Percentiles rank a stretch among this genome's conserved stretches.
These are phyloP conservation scores for Naumovozyma baii DNA, from an alignment of 805 yeast species.

Conservation along the genomic window DNA sequence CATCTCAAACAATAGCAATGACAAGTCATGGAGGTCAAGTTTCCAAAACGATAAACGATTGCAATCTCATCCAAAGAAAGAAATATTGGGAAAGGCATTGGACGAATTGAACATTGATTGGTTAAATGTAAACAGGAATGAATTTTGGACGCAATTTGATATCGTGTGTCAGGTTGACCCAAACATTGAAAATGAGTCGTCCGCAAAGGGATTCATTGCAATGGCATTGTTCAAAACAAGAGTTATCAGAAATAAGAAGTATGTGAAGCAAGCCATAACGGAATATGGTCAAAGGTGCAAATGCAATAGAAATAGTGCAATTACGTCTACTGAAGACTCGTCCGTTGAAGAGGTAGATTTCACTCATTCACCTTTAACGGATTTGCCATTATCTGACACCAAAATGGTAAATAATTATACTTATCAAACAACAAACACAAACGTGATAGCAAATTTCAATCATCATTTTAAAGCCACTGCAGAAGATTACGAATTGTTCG, in stretches of 20 bases:
- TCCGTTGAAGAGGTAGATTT: neutral
- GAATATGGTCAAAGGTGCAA: slow-evolving; percentile 10
- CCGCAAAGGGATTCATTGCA: slow-evolving; percentile 17
- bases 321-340: neutral
- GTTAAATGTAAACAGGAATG: slow-evolving; percentile 9
- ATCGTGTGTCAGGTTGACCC: slow-evolving; percentile 2
- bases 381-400: no score
- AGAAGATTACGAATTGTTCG: slow-evolving; percentile 24
- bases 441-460: slow-evolving; percentile 19
- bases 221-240: slow-evolving; percentile 18
- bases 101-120: slow-evolving; percentile 17
- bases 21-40: slow-evolving; percentile 3
- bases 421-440: slow-evolving; percentile 12
- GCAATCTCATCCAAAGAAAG: slow-evolving; percentile 5
- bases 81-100: slow-evolving; percentile 6
- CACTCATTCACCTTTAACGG: neutral
- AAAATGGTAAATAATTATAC: neutral
- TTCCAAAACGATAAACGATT: slow-evolving; percentile 6
- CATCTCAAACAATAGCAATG: slow-evolving; percentile 1
- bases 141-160: slow-evolving; percentile 16
- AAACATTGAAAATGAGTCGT: slow-evolving; percentile 5
- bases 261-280: slow-evolving; percentile 6
- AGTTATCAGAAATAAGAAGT: slow-evolving; percentile 12
- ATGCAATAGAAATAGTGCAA: neutral
- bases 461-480: slow-evolving; percentile 23